A percentile compares a stretch with the other conserved stretches of the same genome.
These are phyloP conservation scores for Porogramme epimiltina DNA, from an alignment of 1,284 basidiomycete species.

Conservation along the genomic window DNA sequence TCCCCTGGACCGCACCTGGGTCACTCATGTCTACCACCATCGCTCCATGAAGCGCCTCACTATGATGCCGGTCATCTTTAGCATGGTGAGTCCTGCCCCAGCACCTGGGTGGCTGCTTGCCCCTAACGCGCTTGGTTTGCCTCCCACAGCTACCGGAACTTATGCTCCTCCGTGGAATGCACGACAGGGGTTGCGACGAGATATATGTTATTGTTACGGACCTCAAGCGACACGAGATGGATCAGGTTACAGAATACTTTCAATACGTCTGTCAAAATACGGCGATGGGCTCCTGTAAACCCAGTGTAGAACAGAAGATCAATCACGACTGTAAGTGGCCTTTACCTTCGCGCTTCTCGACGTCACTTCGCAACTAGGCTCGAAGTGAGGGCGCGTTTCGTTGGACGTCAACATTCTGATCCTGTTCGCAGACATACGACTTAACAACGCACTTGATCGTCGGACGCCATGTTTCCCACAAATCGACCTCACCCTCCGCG, in stretches of 20 bases:
- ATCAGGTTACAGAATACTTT: constrained; percentile 74
- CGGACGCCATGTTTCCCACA: constrained; percentile 76
- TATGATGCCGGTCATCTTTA: constrained; percentile 79
- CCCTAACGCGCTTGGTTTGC: background rate
- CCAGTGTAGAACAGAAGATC: constrained; percentile 63
- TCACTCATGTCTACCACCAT: constrained; percentile 76
- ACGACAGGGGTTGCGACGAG: constrained; percentile 74
- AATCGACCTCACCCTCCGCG: constrained; percentile 72
- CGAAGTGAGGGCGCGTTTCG: too few species aligned
- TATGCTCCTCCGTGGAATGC: constrained; percentile 76
- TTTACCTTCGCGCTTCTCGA: too few species aligned
- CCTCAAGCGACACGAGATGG: constrained; percentile 75
- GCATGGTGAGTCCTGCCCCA: constrained; percentile 52
- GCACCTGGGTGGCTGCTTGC: background rate
- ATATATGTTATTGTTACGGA: constrained; percentile 76
- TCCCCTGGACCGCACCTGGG: constrained; percentile 77
- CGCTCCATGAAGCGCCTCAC: constrained; percentile 68
- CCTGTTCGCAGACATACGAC: constrained; percentile 54
- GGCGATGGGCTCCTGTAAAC: constrained; percentile 61
- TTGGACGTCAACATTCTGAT: background rate
- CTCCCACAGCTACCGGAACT: constrained; percentile 64
- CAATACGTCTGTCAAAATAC: constrained; percentile 66
- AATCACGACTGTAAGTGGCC: constrained; percentile 56
- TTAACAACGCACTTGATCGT: constrained; percentile 62
- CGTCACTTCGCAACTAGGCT: too few species aligned